phyloP scores from a whole-genome alignment of 495 filamentous ascomycete genomes.

The Aspergillus egyptiacus region DNA sequence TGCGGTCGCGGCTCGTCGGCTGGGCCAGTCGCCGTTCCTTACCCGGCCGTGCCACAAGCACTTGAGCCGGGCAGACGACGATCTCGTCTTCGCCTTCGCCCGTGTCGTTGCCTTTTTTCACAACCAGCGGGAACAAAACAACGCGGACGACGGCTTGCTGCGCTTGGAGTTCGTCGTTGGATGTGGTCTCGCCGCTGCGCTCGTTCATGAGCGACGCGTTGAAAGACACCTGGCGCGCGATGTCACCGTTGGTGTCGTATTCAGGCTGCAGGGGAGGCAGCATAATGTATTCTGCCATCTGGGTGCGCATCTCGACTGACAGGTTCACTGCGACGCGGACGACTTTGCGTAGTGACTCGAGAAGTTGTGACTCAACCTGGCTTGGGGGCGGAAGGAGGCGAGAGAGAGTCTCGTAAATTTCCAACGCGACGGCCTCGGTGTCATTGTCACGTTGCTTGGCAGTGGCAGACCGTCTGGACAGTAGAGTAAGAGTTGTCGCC shows the following conservation, averaged over 20 bases:
- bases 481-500: slow-evolving; percentile 82
- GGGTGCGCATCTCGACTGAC: slow-evolving; percentile 92
- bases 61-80: slow-evolving; percentile 89
- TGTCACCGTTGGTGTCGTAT: slow-evolving; percentile 87
- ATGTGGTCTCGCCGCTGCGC: slow-evolving; percentile 60
- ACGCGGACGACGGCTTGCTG: slow-evolving; percentile 74
- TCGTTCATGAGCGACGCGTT: slow-evolving; percentile 92
- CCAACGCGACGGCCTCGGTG: slow-evolving; percentile 81
- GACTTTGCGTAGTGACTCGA: slow-evolving; percentile 75
- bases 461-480: slow-evolving; percentile 71
- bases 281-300: slow-evolving; percentile 95
- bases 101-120: slow-evolving; percentile 85
- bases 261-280: slow-evolving; percentile 90
- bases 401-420: slow-evolving; percentile 72
- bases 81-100: slow-evolving; percentile 85
- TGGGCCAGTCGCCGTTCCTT: slow-evolving; percentile 40
- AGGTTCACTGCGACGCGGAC: slow-evolving; percentile 77
- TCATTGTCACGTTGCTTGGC: slow-evolving; percentile 70
- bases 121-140: slow-evolving; percentile 88
- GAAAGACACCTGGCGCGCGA: slow-evolving; percentile 75
- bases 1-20: slow-evolving; percentile 42
- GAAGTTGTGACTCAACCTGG: slow-evolving; percentile 64
- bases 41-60: slow-evolving; percentile 56
- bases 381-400: slow-evolving; percentile 78
- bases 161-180: slow-evolving; percentile 71